These are phyloP conservation scores for Leccinum obscurum DNA, from an alignment of 768 basidiomycete species.

Conservation along the genomic window DNA sequence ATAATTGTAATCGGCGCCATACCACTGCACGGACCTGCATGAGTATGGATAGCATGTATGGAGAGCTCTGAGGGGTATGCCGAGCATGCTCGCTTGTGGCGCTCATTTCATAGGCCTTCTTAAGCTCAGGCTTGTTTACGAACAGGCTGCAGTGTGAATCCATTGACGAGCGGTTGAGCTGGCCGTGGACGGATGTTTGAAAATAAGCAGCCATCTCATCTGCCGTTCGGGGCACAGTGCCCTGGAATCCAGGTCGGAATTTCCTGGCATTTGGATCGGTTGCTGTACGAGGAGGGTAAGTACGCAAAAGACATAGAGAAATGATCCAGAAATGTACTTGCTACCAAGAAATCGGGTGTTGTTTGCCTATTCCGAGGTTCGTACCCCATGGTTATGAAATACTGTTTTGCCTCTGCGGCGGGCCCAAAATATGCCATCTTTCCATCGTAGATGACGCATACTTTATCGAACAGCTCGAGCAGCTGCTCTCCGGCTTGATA, in stretches of 20 bases:
- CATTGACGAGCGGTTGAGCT: slow-evolving; percentile 46
- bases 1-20: slow-evolving; percentile 44
- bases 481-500: slow-evolving; percentile 71
- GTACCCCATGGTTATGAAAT: no score
- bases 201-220: slow-evolving; percentile 57
- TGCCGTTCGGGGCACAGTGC: slow-evolving; percentile 52
- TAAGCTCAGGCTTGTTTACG: slow-evolving; percentile 48
- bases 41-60: slow-evolving; percentile 46
- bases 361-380: no score
- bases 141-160: slow-evolving; percentile 43
- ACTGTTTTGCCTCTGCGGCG: no score
- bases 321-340: no score
- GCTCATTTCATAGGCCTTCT: slow-evolving; percentile 45
- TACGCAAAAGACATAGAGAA: no score
- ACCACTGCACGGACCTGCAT: slow-evolving; percentile 48
- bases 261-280: no score
- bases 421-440: slow-evolving; percentile 14
- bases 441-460: slow-evolving; percentile 11
- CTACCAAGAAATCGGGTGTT: no score
- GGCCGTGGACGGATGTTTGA: slow-evolving; percentile 40
- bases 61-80: slow-evolving; percentile 39
- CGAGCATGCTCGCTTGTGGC: slow-evolving; percentile 53
- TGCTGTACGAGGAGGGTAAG: no score
- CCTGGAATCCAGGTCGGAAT: no score
- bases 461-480: slow-evolving; percentile 61